A percentile compares a stretch with the other conserved stretches of the same genome.
These are phyloP conservation scores for Cladosporium halotolerans DNA, from an alignment of 2,329 filamentous ascomycete species.

Conservation along the genomic window DNA sequence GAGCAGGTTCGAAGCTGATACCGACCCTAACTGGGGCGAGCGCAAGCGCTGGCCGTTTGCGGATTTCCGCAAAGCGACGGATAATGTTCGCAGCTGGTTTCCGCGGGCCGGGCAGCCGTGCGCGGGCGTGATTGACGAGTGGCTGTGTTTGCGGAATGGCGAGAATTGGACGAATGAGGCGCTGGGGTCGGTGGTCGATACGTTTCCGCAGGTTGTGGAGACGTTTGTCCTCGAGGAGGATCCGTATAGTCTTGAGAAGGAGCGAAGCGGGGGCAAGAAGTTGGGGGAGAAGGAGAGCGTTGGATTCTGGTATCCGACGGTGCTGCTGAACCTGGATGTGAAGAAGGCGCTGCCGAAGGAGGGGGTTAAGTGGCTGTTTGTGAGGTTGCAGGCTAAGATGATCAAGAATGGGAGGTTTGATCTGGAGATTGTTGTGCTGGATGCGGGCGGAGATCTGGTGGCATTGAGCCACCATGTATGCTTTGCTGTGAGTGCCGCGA, in stretches of 20 bases:
- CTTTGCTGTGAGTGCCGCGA: conserved; percentile 56
- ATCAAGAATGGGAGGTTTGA: conserved; percentile 69
- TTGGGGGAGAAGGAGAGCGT: conserved; percentile 25
- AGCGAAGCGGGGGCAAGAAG: conserved; percentile 13
- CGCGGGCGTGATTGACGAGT: conserved; percentile 53
- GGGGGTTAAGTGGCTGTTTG: conserved; percentile 67
- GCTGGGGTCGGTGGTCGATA: conserved; percentile 62
- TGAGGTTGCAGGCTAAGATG: conserved; percentile 58
- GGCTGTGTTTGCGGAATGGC: conserved; percentile 57
- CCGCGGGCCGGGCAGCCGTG: conserved; percentile 41
- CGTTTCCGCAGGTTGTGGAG: conserved; percentile 62
- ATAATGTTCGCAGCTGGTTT: conserved; percentile 48
- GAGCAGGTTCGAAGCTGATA: conserved; percentile 35
- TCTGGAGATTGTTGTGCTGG: conserved; percentile 62
- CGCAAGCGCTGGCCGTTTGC: conserved; percentile 39
- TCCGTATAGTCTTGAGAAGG: conserved; percentile 27
- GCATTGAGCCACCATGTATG: conserved; percentile 63
- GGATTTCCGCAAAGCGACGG: conserved; percentile 44
- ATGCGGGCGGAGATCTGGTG: conserved; percentile 58
- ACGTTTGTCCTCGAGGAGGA: conserved; percentile 29
- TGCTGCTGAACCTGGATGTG: conserved; percentile 68
- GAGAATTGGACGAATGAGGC: conserved; percentile 59
- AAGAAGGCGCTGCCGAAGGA: conserved; percentile 64
- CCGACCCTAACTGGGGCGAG: conserved; percentile 45
- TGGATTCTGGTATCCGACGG: conserved; percentile 67